Evolutionary conservation across 176 grass and related monocot species (phyloP), one percentile per base, ranked within the genome.

Genomic region (Miscanthus lutarioriparius): DNA sequence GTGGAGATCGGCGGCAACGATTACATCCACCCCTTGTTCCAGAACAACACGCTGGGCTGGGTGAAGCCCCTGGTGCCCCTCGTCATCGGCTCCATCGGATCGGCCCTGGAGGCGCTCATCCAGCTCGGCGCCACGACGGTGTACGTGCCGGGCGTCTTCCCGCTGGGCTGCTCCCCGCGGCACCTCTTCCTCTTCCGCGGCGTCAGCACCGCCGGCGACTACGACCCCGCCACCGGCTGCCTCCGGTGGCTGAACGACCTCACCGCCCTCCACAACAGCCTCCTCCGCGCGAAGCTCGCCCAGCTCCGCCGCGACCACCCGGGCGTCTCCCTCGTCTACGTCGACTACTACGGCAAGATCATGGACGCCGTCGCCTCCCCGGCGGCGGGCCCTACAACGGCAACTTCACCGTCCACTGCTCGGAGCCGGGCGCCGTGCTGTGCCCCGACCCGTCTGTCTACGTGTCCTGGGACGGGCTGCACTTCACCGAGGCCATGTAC

Each of bases 1-100:
- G 7, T 56, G 53, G 53, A 3, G 53, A 56, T 56, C 7, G 53
- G 19, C 7, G 1, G 1, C 53, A 56, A 56, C 51, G 51, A 54
- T 20, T 56, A 56, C 53, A 86, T 82, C 82, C 89, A 93, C 23
- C 89, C 87, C 7, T 88, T 97, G 4, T 88, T 93, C 75, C 89
- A 90, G 51, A 74, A 88, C 68, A 62, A 5, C 82, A 78, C 84
- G 10, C 30, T 86, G 0, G 79, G 35, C 1, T 89, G 81, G 35
- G 83, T 93, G 1, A 19, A 8, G 30, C 83, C 84, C 1, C 84
- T 89, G 27, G 87, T 97, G 20, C 91, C 91, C 11, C 67, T 19
- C 0, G 89, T 97, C 20, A 61, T 97, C 78, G 41, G 81, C 0
- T 48, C 74, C 41, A 90, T 93, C 30, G 66, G 17, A 0, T 13